A percentile compares a stretch with the other conserved stretches of the same genome.
These are phyloP conservation scores for Blastobotrys elegans DNA, from an alignment of 1,139 yeast species.

Conservation along the genomic window DNA sequence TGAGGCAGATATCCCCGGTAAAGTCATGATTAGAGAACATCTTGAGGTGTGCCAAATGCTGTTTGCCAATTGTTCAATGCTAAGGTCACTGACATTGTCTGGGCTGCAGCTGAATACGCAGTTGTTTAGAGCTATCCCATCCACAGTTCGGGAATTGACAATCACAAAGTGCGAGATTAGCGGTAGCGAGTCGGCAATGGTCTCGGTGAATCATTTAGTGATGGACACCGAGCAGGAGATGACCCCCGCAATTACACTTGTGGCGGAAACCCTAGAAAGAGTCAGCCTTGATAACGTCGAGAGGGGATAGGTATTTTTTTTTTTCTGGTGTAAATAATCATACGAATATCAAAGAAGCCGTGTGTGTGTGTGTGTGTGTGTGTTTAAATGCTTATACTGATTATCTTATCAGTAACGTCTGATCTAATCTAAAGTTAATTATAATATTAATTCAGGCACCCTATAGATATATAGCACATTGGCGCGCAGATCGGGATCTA, in stretches of 20 bases:
- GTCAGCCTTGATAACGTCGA: constrained; percentile 1
- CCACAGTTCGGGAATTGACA: constrained; percentile 1
- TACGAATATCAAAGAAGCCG: no score
- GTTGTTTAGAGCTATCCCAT: constrained; percentile 7
- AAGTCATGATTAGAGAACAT: neutral
- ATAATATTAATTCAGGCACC: no score
- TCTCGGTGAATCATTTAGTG: constrained; percentile 5
- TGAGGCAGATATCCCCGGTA: constrained; percentile 9
- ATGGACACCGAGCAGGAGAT: constrained; percentile 10
- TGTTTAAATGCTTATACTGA: no score
- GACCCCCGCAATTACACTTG: constrained; percentile 2
- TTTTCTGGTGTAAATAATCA: neutral
- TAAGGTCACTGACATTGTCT: neutral
- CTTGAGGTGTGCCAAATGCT: neutral
- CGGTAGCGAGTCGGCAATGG: constrained; percentile 3
- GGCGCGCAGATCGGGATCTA: no score
- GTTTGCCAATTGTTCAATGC: neutral
- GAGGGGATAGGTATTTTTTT: neutral
- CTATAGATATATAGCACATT: no score
- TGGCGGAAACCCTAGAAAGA: constrained; percentile 4
- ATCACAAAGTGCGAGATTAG: constrained; percentile 10
- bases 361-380: no score
- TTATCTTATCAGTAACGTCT: no score
- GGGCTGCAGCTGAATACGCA: constrained; percentile 7
- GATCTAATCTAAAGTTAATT: no score